A percentile compares a stretch with the other conserved stretches of the same genome.
Evolutionary conservation across 2,329 filamentous ascomycete species (phyloP).

Genomic region (Cordyceps tenuipes): DNA sequence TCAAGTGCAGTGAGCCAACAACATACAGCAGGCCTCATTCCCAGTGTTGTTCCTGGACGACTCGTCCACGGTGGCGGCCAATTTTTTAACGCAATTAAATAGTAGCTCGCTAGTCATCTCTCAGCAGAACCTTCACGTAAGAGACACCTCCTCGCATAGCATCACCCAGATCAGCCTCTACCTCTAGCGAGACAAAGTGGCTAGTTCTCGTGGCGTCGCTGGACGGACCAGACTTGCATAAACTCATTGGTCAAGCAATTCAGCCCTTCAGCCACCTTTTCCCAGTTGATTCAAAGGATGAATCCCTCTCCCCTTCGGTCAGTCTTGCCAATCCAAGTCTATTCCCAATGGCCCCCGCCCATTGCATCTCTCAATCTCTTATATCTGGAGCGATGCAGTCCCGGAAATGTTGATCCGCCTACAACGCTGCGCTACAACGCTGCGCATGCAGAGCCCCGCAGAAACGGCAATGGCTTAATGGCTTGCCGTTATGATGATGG

Average conservation of each 20-base stretch:
- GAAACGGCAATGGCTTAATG: too few relatives aligned
- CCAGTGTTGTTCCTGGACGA: too few relatives aligned
- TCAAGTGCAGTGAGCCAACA: too few relatives aligned
- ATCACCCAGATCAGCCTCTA: too few relatives aligned
- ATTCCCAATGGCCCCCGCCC: not conserved
- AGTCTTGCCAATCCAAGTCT: not conserved
- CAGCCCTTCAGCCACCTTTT: not conserved
- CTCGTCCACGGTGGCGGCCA: too few relatives aligned
- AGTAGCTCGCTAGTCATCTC: too few relatives aligned
- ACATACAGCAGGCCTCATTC: too few relatives aligned
- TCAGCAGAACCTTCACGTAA: too few relatives aligned
- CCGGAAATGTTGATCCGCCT: not conserved
- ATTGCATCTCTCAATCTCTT: not conserved
- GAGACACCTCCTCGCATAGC: too few relatives aligned
- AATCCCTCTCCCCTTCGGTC: not conserved
- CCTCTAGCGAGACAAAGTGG: not conserved
- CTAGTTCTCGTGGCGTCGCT: not conserved
- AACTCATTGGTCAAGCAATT: not conserved
- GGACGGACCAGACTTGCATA: not conserved
- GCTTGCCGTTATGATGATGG: too few relatives aligned
- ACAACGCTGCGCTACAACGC: not conserved
- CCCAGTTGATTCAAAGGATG: not conserved
- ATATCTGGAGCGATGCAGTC: not conserved
- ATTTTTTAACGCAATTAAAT: too few relatives aligned
- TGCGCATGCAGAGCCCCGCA: too few relatives aligned